Evolutionary conservation across 148 eudicot genomes (phyloP).

Genomic region (Silene conica): DNA sequence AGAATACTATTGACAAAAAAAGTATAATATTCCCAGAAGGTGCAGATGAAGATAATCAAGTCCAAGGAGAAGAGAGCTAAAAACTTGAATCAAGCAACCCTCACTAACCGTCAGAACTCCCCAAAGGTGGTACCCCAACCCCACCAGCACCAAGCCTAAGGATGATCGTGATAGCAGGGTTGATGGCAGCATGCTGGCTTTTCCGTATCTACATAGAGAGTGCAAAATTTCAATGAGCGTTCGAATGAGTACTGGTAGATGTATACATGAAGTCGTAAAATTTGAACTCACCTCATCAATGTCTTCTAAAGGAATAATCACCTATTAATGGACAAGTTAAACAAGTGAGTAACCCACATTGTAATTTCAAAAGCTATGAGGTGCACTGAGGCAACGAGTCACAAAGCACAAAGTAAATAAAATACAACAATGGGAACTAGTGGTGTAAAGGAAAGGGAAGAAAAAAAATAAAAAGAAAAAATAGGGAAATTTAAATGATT

Average conservation of each 20-base stretch:
- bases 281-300: constrained; percentile 68
- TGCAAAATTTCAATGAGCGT: not conserved
- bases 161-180: constrained; percentile 86
- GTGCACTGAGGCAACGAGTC: not conserved
- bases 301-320: constrained; percentile 78
- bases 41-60: constrained; percentile 9
- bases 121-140: constrained; percentile 95
- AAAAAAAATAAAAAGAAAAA: not conserved
- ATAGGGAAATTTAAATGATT: no score
- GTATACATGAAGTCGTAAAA: constrained; percentile 11
- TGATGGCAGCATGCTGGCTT: constrained; percentile 93
- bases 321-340: constrained; percentile 43
- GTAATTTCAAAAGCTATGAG: not conserved
- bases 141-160: constrained; percentile 97
- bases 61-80: constrained; percentile 2
- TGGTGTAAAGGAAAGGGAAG: not conserved
- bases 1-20: not conserved
- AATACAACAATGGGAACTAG: not conserved
- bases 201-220: constrained; percentile 55
- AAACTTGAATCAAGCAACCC: constrained; percentile 5
- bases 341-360: constrained; percentile 15
- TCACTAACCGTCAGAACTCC: constrained; percentile 85
- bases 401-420: not conserved
- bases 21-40: not conserved
- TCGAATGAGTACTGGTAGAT: constrained; percentile 6